These are phyloP conservation scores for Metarhizium anisopliae DNA, from an alignment of 2,329 filamentous ascomycete genomes.

Conservation along the genomic window DNA sequence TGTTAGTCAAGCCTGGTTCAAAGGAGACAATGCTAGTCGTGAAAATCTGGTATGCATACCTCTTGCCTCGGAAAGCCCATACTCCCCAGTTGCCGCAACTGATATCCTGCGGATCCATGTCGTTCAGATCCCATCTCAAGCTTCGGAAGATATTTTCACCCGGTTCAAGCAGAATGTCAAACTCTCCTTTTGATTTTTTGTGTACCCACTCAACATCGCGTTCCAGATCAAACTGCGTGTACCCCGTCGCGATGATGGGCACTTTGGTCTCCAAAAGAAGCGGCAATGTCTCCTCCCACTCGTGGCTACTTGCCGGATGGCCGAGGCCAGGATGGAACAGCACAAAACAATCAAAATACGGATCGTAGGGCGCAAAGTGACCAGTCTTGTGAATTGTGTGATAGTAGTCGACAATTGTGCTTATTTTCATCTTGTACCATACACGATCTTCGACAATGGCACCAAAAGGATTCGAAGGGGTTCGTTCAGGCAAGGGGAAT, in stretches of 20 bases:
- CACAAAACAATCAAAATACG: constrained; percentile 96
- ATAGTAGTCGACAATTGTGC: constrained; percentile 96
- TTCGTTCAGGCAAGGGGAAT: constrained; percentile 82
- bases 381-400: constrained; percentile 90
- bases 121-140: constrained; percentile 92
- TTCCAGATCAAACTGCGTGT: constrained; percentile 92
- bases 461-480: constrained; percentile 80
- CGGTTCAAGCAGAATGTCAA: constrained; percentile 84
- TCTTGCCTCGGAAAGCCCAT: constrained; percentile 96
- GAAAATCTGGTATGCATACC: constrained; percentile 42
- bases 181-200: constrained; percentile 78
- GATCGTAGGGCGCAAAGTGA: constrained; percentile 89
- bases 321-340: constrained; percentile 95
- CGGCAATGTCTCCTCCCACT: constrained; percentile 89
- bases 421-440: constrained; percentile 86
- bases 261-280: constrained; percentile 90
- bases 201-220: constrained; percentile 85
- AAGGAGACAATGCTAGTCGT: neutral
- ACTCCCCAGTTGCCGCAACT: constrained; percentile 96
- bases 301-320: constrained; percentile 84
- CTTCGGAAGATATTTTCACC: constrained; percentile 93
- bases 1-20: neutral
- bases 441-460: constrained; percentile 90
- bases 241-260: constrained; percentile 88
- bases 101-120: constrained; percentile 86